phyloP scores from a whole-genome alignment of 805 yeast species.

The Jamesozyma gamospora region DNA sequence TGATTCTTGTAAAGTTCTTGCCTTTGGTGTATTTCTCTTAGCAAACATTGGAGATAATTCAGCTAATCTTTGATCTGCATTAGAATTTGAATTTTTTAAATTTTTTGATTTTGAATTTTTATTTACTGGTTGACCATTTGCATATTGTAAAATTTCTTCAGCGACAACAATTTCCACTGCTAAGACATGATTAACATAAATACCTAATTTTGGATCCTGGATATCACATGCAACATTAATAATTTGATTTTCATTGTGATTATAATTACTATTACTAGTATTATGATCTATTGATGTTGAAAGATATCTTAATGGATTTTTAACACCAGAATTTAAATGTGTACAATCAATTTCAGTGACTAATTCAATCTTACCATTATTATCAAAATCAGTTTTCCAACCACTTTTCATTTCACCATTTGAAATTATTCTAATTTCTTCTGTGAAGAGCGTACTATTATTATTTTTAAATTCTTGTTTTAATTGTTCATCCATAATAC shows the following conservation, averaged over 20 bases:
- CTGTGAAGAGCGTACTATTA: slow-evolving; percentile 45
- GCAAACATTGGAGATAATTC: slow-evolving; percentile 37
- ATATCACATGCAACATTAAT: slow-evolving; percentile 65
- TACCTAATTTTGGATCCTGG: slow-evolving; percentile 70
- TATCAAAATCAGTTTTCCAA: slow-evolving; percentile 88
- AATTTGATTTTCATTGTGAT: slow-evolving; percentile 13
- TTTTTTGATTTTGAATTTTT: neutral
- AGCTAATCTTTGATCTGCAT: slow-evolving; percentile 33
- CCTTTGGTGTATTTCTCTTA: slow-evolving; percentile 22
- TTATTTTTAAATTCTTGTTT: slow-evolving; percentile 27
- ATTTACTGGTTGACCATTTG: slow-evolving; percentile 24
- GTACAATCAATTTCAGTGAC: slow-evolving; percentile 60
- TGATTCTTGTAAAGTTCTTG: slow-evolving; percentile 16
- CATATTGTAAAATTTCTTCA: slow-evolving; percentile 59
- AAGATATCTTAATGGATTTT: slow-evolving; percentile 36
- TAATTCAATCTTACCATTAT: slow-evolving; percentile 69
- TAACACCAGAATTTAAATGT: slow-evolving; percentile 45
- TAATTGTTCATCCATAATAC: slow-evolving; percentile 24
- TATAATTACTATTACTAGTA: slow-evolving; percentile 18
- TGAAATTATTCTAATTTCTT: slow-evolving; percentile 64
- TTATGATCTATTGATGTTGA: too few relatives aligned
- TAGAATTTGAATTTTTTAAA: slow-evolving; percentile 3
- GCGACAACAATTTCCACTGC: slow-evolving; percentile 89
- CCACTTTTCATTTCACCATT: slow-evolving; percentile 81
- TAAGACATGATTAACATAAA: slow-evolving; percentile 64